Base-by-base conservation (phyloP, 805 yeast species). In the Wickerhamomyces ciferrii region DNA sequence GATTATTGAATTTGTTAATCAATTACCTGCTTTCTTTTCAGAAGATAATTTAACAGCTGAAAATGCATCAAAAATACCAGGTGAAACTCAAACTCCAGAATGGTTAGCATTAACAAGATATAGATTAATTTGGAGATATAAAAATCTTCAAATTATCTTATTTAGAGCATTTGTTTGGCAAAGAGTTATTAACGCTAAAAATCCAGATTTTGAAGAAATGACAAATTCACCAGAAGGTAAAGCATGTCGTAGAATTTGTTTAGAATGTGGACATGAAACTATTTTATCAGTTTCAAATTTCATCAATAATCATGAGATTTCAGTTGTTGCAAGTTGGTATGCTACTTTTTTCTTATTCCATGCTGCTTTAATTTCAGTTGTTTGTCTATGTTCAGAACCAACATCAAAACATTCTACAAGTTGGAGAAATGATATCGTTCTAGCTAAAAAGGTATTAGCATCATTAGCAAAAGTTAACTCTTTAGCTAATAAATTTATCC, bases 321-420 rank as follows among this genome's bases (percentile, higher is more conserved):
- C 78, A n/a, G 71, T 75, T 23, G 66, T 79, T 27, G 69, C 78
- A 14, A 73, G 78, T 24, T 82, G 87, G 87, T 78, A 81, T 61
- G 77, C 84, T 5, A 76, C 81, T 0, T 82, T 78, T 55, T 83
- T 78, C 59, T 52, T 80, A 14, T 80, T 81, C 62, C 86, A 82
- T 58, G 85, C 87, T 2, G 74, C 77, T 5, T 62, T 82, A 46
- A 76, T 82, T 42, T 81, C 83, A 9, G 70, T 80, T 44, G 74
- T 77, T 10, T 76, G 80, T 52, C 58, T 75, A 17, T 72, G 79
- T 48, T 70, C 80, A 10, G 81, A 78, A 45, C 75, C 79, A 6
- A 54, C 56, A 5, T 72, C 79, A 14, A 68, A 71, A 43, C 71
- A 72, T 53, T 67, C 77, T 2, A 44, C 43, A 4, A 60, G 60